Evolutionary conservation across 1,284 basidiomycete species (phyloP).

Genomic region (Sporisorium sorghi): DNA sequence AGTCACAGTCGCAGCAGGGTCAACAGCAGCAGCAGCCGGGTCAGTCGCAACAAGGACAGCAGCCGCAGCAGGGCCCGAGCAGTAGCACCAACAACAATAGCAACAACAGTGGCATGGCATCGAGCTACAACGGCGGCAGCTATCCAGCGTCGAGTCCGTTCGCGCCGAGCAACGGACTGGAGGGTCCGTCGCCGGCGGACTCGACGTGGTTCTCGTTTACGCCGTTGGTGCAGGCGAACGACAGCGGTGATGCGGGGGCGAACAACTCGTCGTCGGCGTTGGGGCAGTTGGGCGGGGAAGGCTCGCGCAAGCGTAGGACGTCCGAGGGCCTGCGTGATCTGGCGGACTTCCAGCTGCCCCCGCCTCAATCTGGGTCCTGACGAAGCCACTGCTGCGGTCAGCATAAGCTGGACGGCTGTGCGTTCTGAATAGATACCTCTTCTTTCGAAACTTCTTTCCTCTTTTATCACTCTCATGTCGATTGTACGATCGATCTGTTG

Average conservation of each 20-base stretch:
- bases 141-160: constrained; percentile 36
- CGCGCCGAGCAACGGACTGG: constrained; percentile 30
- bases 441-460: background rate
- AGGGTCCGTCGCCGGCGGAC: constrained; percentile 52
- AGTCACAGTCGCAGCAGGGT: constrained; percentile 6
- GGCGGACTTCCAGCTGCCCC: constrained; percentile 51
- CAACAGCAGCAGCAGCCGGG: constrained; percentile 13
- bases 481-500: background rate
- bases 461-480: background rate
- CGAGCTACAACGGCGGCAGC: constrained; percentile 6
- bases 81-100: constrained; percentile 7
- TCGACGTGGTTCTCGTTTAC: constrained; percentile 59
- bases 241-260: constrained; percentile 4
- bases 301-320: constrained; percentile 45
- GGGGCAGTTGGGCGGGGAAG: constrained; percentile 51
- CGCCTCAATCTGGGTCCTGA: constrained; percentile 27
- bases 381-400: too few species aligned
- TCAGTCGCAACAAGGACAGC: too few species aligned
- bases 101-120: constrained; percentile 23
- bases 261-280: constrained; percentile 33
- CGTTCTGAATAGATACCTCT: constrained; percentile 7
- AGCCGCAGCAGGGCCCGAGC: constrained; percentile 2
- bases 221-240: constrained; percentile 44
- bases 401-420: too few species aligned
- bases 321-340: constrained; percentile 24